Evolutionary conservation across 129 eudicot species (phyloP).

Genomic region (Artemisia argyi): DNA sequence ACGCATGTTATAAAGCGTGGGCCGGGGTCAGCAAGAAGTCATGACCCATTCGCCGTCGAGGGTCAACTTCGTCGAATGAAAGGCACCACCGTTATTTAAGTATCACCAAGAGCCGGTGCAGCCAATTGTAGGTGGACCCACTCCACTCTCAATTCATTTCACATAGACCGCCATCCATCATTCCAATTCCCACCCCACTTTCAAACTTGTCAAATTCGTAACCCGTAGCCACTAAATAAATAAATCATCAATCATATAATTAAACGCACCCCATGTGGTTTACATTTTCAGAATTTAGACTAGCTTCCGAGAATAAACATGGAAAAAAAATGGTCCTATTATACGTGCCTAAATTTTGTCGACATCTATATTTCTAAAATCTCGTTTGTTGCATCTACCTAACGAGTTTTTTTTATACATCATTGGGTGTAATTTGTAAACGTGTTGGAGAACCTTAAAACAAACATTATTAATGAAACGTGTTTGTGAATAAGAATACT

Average conservation of each 20-base stretch:
- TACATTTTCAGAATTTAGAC: conserved; percentile 15
- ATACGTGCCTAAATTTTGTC: conserved; percentile 25
- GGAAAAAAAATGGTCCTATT: conserved; percentile 10
- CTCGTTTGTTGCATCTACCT: conserved; percentile 6
- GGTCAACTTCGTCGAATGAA: conserved; percentile 26
- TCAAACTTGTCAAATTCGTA: conserved; percentile 15
- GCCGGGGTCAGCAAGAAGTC: conserved; percentile 1
- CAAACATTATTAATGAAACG: not conserved
- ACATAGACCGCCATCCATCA: conserved; percentile 25
- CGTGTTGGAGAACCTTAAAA: not conserved
- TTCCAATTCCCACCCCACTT: conserved; percentile 19
- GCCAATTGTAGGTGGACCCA: conserved; percentile 15
- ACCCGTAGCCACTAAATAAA: conserved; percentile 1
- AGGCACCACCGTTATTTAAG: conserved; percentile 13
- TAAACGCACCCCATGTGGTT: conserved; percentile 19
- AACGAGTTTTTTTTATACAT: conserved; percentile 9
- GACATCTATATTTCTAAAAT: not conserved
- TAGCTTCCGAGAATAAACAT: conserved; percentile 7
- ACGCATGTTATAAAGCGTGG: conserved; percentile 14
- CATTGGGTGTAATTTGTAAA: not conserved
- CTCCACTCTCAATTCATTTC: conserved; percentile 26
- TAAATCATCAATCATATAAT: not conserved
- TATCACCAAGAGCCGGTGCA: conserved; percentile 10
- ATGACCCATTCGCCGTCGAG: conserved; percentile 15
- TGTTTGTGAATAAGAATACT: not conserved